Evolutionary conservation across 192 early-diverging fungal genomes (phyloP), one percentile per base, ranked within the genome.

Genomic region (Coemansia sp.): DNA sequence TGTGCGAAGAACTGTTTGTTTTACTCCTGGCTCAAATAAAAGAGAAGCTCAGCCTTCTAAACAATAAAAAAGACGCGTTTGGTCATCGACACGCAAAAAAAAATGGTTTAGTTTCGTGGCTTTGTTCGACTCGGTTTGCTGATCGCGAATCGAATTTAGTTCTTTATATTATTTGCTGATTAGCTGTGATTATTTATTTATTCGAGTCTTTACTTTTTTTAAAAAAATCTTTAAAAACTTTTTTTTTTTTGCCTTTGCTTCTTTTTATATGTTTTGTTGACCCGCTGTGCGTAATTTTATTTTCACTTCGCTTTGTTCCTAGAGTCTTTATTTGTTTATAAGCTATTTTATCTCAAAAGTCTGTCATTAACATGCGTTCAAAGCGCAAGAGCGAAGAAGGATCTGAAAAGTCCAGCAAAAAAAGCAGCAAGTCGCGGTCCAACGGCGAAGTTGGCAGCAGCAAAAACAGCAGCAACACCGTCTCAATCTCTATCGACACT

Each of bases 351-450:
- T n/a, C n/a, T n/a, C n/a, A n/a, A n/a, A n/a, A n/a, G n/a, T 25
- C 17, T 7, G 25, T 30, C 16, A 59, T 18, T 8, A 65, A 7
- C 3, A 82, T 82, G 74, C 65, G 67, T 18, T 36, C 68, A 1
- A 82, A 82, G 56, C 80, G 74, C 68, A 82, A 82, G 64, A 66
- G 64, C 12, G 12, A 20, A 17, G 71, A 64, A 17, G 34, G 36
- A 45, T 29, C 36, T 22, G 38, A 18, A 16, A 54, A 63, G 25
- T 55, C 22, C 36, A 66, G 60, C 60, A 61, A 61, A 25, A 28
- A 12, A 36, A 60, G 34, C 20, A 25, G 40, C 45, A 50, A 63
- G 32, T 4, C 17, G 49, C n/a, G 30, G 30, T 36, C 60, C 18
- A 45, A 5, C 16, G 33, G 7, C 16, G 17, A n/a, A 4, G 25